These are phyloP conservation scores for Huiozyma sinensis DNA, from an alignment of 805 yeast species.

Conservation along the genomic window DNA sequence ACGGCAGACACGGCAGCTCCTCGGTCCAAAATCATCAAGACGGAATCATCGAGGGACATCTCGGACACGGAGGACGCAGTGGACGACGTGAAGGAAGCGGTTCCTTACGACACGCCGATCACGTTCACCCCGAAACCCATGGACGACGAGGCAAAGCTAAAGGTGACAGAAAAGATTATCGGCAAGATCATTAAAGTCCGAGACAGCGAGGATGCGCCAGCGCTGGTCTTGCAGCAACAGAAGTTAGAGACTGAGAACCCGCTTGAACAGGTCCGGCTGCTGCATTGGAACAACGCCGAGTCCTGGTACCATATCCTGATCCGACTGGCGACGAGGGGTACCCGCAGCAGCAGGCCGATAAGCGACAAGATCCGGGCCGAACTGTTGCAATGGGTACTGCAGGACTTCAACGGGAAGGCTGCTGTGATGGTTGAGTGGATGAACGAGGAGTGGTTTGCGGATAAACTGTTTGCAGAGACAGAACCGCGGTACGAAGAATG, in stretches of 20 bases:
- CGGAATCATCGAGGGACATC: slow-evolving; percentile 6
- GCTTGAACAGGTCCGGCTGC: slow-evolving; percentile 18
- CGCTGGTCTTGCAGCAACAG: not conserved
- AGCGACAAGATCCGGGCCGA: slow-evolving; percentile 58
- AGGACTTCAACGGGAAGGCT: slow-evolving; percentile 58
- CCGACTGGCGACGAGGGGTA: slow-evolving; percentile 76
- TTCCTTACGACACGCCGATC: slow-evolving; percentile 4
- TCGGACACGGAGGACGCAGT: slow-evolving; percentile 23
- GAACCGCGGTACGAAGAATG: slow-evolving; percentile 44
- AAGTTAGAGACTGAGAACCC: slow-evolving; percentile 3
- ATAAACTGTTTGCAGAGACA: slow-evolving; percentile 22
- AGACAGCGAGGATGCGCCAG: not conserved
- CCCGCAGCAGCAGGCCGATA: slow-evolving; percentile 35
- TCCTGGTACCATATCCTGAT: slow-evolving; percentile 71
- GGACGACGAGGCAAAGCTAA: slow-evolving; percentile 43
- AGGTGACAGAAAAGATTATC: slow-evolving; percentile 32
- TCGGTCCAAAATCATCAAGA: not conserved
- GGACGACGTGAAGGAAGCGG: slow-evolving; percentile 20
- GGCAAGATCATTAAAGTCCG: slow-evolving; percentile 4
- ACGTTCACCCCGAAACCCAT: slow-evolving; percentile 37
- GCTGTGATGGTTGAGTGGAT: slow-evolving; percentile 84
- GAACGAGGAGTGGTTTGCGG: slow-evolving; percentile 86
- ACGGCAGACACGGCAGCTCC: not conserved
- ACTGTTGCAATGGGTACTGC: slow-evolving; percentile 61
- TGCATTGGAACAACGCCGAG: slow-evolving; percentile 51